phyloP scores from a whole-genome alignment of 176 grass and related monocot species.

The Neostapfia colusana region DNA sequence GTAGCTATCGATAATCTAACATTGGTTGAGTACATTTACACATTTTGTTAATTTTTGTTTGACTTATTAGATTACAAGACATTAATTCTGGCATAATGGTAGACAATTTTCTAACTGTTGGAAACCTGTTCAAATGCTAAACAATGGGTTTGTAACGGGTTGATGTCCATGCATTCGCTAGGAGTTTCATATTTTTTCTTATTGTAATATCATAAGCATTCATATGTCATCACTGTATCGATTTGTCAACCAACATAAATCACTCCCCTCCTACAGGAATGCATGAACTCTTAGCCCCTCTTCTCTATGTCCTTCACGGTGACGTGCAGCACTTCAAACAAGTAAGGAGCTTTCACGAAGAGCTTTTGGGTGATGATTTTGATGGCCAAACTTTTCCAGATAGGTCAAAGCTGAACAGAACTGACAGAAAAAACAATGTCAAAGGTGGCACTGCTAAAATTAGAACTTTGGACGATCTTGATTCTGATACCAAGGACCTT shows the following conservation, averaged over 20 bases:
- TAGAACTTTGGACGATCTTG: conserved; percentile 62
- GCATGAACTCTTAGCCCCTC: conserved; percentile 98
- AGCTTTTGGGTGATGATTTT: conserved; percentile 78
- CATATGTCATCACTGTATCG: conserved; percentile 15
- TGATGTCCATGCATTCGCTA: not conserved
- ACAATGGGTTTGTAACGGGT: not conserved
- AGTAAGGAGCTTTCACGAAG: conserved; percentile 62
- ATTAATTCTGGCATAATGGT: conserved; percentile 17
- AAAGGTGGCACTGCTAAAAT: conserved; percentile 45
- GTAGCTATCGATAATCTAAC: conserved; percentile 4
- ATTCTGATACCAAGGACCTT: conserved; percentile 71
- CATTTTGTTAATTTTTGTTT: conserved; percentile 23
- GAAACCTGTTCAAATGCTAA: conserved; percentile 20
- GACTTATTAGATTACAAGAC: not conserved
- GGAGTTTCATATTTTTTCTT: not conserved
- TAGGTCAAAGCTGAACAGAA: conserved; percentile 52
- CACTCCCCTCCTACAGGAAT: conserved; percentile 70
- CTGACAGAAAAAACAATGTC: conserved; percentile 41
- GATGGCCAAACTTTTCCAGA: conserved; percentile 56
- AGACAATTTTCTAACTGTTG: not conserved
- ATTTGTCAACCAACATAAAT: conserved; percentile 40
- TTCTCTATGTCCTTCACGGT: conserved; percentile 90
- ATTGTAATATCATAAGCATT: conserved; percentile 26
- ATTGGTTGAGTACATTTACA: conserved; percentile 12
- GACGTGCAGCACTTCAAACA: conserved; percentile 82